Conservation (phyloP, 768 basidiomycete genomes). For the Austroboletus eburneus region DNA sequence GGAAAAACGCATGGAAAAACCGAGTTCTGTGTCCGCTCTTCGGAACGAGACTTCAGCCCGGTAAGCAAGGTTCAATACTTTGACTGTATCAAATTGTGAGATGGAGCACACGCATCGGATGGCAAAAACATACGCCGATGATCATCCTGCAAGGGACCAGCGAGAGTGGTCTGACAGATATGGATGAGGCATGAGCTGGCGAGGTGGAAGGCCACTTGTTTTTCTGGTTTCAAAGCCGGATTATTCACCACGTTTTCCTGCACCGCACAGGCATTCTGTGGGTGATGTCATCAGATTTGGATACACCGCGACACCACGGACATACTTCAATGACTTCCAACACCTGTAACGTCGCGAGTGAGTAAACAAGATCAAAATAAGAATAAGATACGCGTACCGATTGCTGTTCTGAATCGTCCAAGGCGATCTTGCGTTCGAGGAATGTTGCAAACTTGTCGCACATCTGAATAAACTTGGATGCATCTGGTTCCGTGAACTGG, state of each 20-base stretch:
- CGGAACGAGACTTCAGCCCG: constrained; percentile 3
- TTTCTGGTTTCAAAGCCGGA: background rate
- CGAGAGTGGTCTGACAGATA: constrained; percentile 4
- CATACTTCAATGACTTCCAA: constrained; percentile 20
- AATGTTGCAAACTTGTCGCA: constrained; percentile 13
- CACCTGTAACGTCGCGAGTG: constrained; percentile 10
- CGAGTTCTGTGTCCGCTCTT: constrained; percentile 2
- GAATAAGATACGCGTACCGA: constrained; percentile 5
- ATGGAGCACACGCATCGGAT: background rate
- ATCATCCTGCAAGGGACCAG: background rate
- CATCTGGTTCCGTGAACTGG: constrained; percentile 15
- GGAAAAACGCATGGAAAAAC: constrained; percentile 1
- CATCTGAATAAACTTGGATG: background rate
- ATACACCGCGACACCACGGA: background rate
- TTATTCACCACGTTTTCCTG: constrained; percentile 23
- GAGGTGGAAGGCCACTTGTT: constrained; percentile 9
- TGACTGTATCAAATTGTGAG: constrained; percentile 9
- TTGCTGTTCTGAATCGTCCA: constrained; percentile 11
- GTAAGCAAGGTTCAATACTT: background rate
- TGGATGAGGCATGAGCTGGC: constrained; percentile 4
- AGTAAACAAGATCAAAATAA: background rate
- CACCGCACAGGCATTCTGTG: constrained; percentile 21
- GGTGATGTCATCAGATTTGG: background rate
- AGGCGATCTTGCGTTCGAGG: background rate
- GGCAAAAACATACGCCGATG: constrained; percentile 13